Percentiles rank a stretch among this genome's conserved stretches.
Evolutionary conservation across 257 asterid species (phyloP).

Genomic region (Rubia yunnanensis): DNA sequence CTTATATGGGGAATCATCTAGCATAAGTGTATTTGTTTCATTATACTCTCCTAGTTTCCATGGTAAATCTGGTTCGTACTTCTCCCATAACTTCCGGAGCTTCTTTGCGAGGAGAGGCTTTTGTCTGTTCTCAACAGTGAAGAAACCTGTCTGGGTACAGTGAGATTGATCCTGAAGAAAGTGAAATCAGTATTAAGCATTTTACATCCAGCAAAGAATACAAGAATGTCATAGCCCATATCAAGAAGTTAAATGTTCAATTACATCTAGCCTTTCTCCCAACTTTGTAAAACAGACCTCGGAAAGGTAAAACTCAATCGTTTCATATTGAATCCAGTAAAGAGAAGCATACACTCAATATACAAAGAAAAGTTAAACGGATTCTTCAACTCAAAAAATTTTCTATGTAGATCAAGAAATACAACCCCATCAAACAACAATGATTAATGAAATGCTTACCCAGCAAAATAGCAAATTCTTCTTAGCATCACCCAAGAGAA

Average conservation of each 20-base stretch:
- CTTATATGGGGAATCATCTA: conserved; percentile 82
- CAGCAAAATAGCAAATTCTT: conserved; percentile 58
- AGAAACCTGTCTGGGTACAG: conserved; percentile 47
- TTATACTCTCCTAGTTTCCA: conserved; percentile 74
- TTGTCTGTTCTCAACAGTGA: conserved; percentile 42
- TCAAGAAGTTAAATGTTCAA: neutral
- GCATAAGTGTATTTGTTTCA: conserved; percentile 68
- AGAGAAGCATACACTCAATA: neutral
- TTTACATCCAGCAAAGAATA: neutral
- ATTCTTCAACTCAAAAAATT: neutral
- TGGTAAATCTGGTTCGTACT: conserved; percentile 52
- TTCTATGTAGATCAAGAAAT: too few species aligned
- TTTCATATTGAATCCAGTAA: neutral
- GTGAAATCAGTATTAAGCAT: conserved; percentile 5
- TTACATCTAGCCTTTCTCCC: neutral
- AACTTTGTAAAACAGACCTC: neutral
- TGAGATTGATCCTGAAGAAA: conserved; percentile 73
- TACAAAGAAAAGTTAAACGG: neutral
- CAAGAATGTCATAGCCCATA: neutral
- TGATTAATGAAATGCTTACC: conserved; percentile 40
- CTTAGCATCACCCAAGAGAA: conserved; percentile 52
- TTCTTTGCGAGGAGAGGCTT: conserved; percentile 77
- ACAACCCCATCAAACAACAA: neutral
- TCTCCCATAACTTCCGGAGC: conserved; percentile 71
- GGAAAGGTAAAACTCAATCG: neutral